Base-by-base conservation (phyloP, 345 rosid genomes). In the Excoecaria agallocha region DNA sequence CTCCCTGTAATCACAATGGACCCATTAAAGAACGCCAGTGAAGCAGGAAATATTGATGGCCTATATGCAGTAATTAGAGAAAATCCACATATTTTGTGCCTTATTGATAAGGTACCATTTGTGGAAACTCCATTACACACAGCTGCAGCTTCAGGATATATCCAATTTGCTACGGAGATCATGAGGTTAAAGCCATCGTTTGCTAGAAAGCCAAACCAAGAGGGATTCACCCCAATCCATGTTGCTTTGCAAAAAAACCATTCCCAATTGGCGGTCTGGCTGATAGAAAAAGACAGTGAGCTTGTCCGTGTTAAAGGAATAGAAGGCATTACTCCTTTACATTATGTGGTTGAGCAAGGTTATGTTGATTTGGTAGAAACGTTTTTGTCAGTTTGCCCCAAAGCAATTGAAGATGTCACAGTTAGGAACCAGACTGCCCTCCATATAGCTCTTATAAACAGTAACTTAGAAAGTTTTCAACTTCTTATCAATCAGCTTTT, bases 131-230 rank as follows among this genome's bases (percentile, higher is more conserved):
- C 85, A 56, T 75, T 84, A 20, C 87, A 86, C 41, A 45, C 60
- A 19, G 76, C 89, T 38, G 82, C 77, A 45, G 46, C 41, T n/a
- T 20, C 38, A n/a, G 85, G 89, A 7, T 30, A 64, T 15, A 54
- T 66, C 41, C 81, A 73, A 22, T 84, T 66, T 20, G 82, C 85
- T 8, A 25, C 60, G 79, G 85, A 86, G 54, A 39, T 82, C 0
- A 65, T 79, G 68, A 76, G 72, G 68, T 51, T 86, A 69, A 74
- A 66, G 63, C 89, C 86, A 19, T 83, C 81, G 61, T 82, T 83
- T 62, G 70, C 76, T 48, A 64, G 66, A 45, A 86, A 76, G 58
- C 76, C 76, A 17, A 85, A 81, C 62, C 67, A 20, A 5, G 48
- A 55, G 3, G 85, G 86, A 11, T 43, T 66, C 24, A 70, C 70